These are phyloP conservation scores for Boletus tylopilopsis DNA, from an alignment of 768 basidiomycete species.

Conservation along the genomic window DNA sequence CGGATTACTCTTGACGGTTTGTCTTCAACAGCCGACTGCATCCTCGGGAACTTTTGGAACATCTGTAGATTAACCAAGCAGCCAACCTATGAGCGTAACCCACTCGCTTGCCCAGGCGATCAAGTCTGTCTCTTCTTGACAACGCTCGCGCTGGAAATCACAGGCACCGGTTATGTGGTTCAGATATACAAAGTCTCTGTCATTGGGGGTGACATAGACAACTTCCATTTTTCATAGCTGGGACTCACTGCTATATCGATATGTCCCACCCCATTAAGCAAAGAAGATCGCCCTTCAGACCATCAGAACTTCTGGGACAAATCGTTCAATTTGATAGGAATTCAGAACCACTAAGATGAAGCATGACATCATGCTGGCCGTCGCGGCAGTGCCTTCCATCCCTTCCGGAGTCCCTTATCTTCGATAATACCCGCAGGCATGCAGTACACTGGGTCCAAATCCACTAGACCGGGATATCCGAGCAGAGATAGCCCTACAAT, in stretches of 20 bases:
- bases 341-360: conserved; percentile 2
- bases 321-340: conserved; percentile 5
- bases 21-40: too few species aligned
- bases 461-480: conserved; percentile 78
- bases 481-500: conserved; percentile 74
- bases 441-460: conserved; percentile 93
- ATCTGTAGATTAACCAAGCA: too few species aligned
- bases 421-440: conserved; percentile 84
- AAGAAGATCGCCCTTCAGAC: not conserved
- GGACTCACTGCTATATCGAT: conserved; percentile 1
- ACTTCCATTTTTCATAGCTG: too few species aligned
- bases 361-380: conserved; percentile 14
- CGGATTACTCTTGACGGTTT: too few species aligned
- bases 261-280: not conserved
- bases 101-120: too few species aligned
- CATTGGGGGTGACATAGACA: too few species aligned
- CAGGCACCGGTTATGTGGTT: too few species aligned
- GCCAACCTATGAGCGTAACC: too few species aligned
- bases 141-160: too few species aligned
- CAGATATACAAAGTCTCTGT: too few species aligned
- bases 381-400: conserved; percentile 31
- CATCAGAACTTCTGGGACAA: not conserved
- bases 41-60: too few species aligned
- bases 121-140: too few species aligned
- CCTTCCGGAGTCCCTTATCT: conserved; percentile 61